phyloP scores from a whole-genome alignment of 2,329 filamentous ascomycete genomes.

The Coniochaeta sp. region DNA sequence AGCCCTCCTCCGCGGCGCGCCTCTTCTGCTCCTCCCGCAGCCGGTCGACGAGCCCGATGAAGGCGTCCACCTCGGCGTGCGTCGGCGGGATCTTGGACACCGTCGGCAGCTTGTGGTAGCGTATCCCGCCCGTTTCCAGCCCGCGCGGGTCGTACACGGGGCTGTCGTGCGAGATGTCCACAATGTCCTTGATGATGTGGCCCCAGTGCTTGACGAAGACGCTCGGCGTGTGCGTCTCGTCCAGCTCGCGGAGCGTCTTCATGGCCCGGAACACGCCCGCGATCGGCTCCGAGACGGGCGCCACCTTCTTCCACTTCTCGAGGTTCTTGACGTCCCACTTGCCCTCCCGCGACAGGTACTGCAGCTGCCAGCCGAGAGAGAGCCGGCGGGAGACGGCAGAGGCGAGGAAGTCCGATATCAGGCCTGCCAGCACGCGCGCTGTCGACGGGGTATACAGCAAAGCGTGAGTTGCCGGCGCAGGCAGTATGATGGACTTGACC shows the following conservation, averaged over 20 bases:
- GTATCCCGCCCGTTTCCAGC: conserved; percentile 58
- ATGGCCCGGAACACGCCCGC: conserved; percentile 77
- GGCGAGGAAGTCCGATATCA: conserved; percentile 76
- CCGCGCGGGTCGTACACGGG: conserved; percentile 80
- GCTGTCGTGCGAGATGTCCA: conserved; percentile 87
- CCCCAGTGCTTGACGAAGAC: conserved; percentile 65
- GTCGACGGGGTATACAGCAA: conserved; percentile 73
- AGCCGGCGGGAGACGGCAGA: conserved; percentile 69
- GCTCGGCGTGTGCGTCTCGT: conserved; percentile 71
- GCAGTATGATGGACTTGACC: conserved; percentile 64
- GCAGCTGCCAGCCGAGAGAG: conserved; percentile 82
- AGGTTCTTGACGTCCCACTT: conserved; percentile 99
- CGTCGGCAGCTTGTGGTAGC: conserved; percentile 82
- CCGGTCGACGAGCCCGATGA: conserved; percentile 50
- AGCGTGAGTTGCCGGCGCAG: conserved; percentile 72
- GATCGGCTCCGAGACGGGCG: conserved; percentile 72
- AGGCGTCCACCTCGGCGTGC: conserved; percentile 42
- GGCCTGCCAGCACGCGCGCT: conserved; percentile 68
- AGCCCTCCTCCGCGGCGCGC: conserved; percentile 33
- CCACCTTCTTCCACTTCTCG: conserved; percentile 78
- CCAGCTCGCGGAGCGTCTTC: conserved; percentile 88
- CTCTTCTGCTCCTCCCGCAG: conserved; percentile 48
- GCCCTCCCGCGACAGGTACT: conserved; percentile 78
- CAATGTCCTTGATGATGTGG: conserved; percentile 61
- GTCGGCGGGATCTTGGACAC: conserved; percentile 83